Evolutionary conservation across 805 yeast genomes (phyloP).

Genomic region (Yarrowia sp.): DNA sequence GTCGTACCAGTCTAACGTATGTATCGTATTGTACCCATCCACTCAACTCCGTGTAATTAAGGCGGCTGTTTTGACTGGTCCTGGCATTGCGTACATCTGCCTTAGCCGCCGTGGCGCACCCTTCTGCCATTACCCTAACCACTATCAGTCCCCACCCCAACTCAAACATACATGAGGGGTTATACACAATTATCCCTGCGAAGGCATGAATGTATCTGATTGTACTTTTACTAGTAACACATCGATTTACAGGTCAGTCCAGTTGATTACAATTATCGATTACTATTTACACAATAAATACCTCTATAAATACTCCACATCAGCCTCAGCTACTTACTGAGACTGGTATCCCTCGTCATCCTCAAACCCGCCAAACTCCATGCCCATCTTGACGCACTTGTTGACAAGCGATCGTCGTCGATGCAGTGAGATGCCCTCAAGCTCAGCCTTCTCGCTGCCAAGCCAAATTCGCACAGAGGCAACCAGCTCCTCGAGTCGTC

Average conservation of each 20-base stretch:
- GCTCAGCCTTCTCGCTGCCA: conserved; percentile 38
- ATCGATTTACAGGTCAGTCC: not conserved
- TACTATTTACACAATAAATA: conserved; percentile 22
- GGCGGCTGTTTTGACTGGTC: not conserved
- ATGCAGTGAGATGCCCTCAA: conserved; percentile 32
- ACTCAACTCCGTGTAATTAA: not conserved
- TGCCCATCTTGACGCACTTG: conserved; percentile 35
- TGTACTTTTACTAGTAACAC: no score
- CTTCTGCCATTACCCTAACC: not conserved
- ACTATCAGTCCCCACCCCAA: not conserved
- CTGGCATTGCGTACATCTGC: no score
- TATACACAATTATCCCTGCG: no score
- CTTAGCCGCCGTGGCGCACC: no score
- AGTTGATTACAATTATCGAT: not conserved
- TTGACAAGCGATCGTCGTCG: conserved; percentile 36
- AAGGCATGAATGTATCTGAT: no score
- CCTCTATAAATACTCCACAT: conserved; percentile 13
- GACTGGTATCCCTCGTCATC: conserved; percentile 34
- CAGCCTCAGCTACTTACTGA: not conserved
- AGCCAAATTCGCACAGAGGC: conserved; percentile 37
- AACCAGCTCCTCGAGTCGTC: conserved; percentile 32
- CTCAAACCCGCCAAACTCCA: conserved; percentile 36
- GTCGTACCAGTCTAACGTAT: no score
- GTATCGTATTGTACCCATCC: no score
- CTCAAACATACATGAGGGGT: not conserved